phyloP scores from a whole-genome alignment of 805 yeast genomes.

The Saccharomycopsis sp. region DNA sequence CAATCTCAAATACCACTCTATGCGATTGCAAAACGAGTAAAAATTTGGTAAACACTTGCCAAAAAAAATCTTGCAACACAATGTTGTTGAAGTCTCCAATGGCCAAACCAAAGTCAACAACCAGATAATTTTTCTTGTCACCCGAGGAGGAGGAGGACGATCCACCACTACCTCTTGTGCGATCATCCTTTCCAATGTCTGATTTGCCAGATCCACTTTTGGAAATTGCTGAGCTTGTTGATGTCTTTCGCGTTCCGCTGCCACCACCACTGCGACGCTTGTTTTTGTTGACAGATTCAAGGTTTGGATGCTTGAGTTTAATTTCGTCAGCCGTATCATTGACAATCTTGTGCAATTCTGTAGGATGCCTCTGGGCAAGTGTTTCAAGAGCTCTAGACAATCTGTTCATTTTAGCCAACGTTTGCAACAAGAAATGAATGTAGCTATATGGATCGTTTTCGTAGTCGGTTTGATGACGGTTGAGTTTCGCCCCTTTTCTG shows the following conservation, averaged over 20 bases:
- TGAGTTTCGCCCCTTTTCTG: constrained; percentile 26
- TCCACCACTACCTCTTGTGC: too few species aligned
- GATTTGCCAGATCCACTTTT: neutral
- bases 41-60: constrained; percentile 56
- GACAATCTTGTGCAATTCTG: constrained; percentile 57
- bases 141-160: too few species aligned
- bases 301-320: constrained; percentile 43
- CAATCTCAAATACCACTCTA: constrained; percentile 53
- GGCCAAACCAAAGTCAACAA: constrained; percentile 29
- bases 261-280: constrained; percentile 21
- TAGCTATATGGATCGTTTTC: constrained; percentile 43
- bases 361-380: constrained; percentile 44
- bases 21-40: constrained; percentile 62
- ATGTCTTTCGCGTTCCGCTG: constrained; percentile 23
- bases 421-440: constrained; percentile 42
- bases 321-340: constrained; percentile 57
- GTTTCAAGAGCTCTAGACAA: constrained; percentile 49
- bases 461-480: constrained; percentile 29
- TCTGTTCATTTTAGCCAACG: constrained; percentile 52
- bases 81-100: constrained; percentile 42
- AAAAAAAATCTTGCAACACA: constrained; percentile 61
- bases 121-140: constrained; percentile 2
- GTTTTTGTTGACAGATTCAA: too few species aligned
- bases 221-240: neutral
- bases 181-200: neutral